A percentile compares a stretch with the other conserved stretches of the same genome.
Evolutionary conservation across 2,329 filamentous ascomycete species (phyloP).

Genomic region (Chaetoscypha palmicola): DNA sequence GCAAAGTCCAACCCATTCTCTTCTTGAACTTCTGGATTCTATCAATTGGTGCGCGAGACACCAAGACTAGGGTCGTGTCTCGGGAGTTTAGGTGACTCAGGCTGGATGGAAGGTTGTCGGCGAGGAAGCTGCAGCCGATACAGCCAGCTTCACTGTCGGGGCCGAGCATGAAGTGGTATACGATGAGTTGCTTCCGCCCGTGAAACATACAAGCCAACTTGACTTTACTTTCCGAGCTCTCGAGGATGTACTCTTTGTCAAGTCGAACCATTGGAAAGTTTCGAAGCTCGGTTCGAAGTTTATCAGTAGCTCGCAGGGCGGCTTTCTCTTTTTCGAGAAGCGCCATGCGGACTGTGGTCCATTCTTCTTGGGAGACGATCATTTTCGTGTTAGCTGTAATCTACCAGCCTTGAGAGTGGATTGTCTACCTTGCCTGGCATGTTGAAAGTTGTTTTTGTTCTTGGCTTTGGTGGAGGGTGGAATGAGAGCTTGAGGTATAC

Average conservation of each 20-base stretch:
- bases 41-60: conserved; percentile 35
- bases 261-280: conserved; percentile 30
- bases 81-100: conserved; percentile 34
- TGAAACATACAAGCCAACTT: conserved; percentile 31
- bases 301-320: conserved; percentile 27
- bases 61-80: conserved; percentile 34
- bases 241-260: conserved; percentile 5
- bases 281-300: conserved; percentile 29
- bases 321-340: conserved; percentile 34
- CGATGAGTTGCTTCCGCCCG: conserved; percentile 32
- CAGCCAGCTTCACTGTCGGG: conserved; percentile 33
- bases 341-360: conserved; percentile 31
- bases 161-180: conserved; percentile 43
- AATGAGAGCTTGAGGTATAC: neutral
- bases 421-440: conserved; percentile 22
- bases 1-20: conserved; percentile 36
- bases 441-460: neutral
- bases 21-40: conserved; percentile 34
- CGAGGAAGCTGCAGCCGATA: conserved; percentile 34
- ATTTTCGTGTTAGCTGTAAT: neutral
- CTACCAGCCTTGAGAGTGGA: neutral
- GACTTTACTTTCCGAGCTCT: conserved; percentile 24
- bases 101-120: conserved; percentile 34
- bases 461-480: neutral
- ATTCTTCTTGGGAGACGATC: conserved; percentile 32